Percentiles rank a stretch among this genome's conserved stretches.
These are phyloP conservation scores for Cercospora sp. DNA, from an alignment of 2,329 filamentous ascomycete species.

Conservation along the genomic window DNA sequence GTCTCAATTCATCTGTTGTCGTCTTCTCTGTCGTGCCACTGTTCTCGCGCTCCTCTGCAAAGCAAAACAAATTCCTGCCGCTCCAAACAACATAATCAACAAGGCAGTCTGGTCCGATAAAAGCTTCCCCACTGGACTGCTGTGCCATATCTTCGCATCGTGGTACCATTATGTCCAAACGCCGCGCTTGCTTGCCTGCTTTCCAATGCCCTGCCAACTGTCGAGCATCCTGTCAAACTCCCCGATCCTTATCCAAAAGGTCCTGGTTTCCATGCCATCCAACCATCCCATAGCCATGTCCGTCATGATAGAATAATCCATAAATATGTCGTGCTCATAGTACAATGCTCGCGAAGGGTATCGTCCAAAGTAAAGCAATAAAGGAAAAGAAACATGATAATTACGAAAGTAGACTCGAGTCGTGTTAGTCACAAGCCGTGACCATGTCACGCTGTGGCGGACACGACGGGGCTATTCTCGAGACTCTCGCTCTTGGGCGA, in stretches of 20 bases:
- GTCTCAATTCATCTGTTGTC: not conserved
- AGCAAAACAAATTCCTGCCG: not conserved
- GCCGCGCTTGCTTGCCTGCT: constrained; percentile 6
- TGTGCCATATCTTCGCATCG: not conserved
- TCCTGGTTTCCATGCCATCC: not conserved
- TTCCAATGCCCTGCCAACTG: constrained; percentile 1
- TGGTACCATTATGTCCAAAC: constrained; percentile 10
- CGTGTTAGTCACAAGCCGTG: not conserved
- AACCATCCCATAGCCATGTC: constrained; percentile 5
- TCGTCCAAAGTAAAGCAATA: constrained; percentile 20
- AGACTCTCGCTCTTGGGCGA: constrained; percentile 41
- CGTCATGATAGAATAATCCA: constrained; percentile 19
- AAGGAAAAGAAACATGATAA: constrained; percentile 1
- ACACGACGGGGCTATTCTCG: constrained; percentile 36
- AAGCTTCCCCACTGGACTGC: constrained; percentile 3
- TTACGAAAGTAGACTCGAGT: not conserved
- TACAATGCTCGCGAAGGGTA: constrained; percentile 30
- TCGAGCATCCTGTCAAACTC: not conserved
- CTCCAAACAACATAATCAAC: not conserved
- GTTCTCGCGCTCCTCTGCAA: not conserved
- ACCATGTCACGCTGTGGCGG: constrained; percentile 29
- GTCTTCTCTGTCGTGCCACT: not conserved
- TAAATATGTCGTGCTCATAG: constrained; percentile 21
- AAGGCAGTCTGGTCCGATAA: not conserved
- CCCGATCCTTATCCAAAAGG: not conserved